Base-by-base conservation (phyloP, 2,329 filamentous ascomycete species). In the Ceratocystis papillata region DNA sequence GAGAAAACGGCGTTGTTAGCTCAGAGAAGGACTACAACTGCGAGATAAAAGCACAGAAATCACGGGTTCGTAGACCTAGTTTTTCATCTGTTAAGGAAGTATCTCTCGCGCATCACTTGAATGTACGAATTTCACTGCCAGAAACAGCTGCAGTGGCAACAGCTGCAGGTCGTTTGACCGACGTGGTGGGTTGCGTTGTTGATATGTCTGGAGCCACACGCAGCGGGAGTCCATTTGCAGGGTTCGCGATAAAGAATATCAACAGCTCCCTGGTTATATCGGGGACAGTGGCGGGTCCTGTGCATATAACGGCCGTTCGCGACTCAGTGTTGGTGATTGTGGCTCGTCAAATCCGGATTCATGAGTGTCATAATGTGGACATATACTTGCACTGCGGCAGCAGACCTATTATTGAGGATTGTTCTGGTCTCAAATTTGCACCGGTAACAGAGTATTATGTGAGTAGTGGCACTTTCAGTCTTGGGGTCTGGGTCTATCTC, bases 361-460 rank as follows among this genome's bases (percentile, higher is more conserved):
- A 99, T 74, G 88, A 93, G 70, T 95, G 90, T 72, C 80, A 78
- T 57, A 83, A 91, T 68, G 88, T 95, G 45, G 85, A 90, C 70
- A 81, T 99, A 10, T 97, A 97, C 73, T 79, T 99, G 67, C 83
- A 87, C 70, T 92, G 89, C 73, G 79, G 80, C 0, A 94, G 89
- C 71, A 85, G 91, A 69, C 94, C 94, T 0, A 96, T 99, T 71
- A 96, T 99, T 69, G 94, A 99, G 75, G 87, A 94, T 70, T 97
- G 93, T 73, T 81, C 77, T 28, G 81, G 80, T 15, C 83, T 99
- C 73, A 81, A 87, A 10, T 96, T 99, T 75, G 87, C 89, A 20
- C 86, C 86, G 12, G 77, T 96, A 33, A 91, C 91, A 0, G 75
- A 77, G 25, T 76, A 75, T 68, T 91, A 89, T 77, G 87, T 91